phyloP scores from a whole-genome alignment of 1,284 basidiomycete species.

The Cutaneotrichosporon mucoides region DNA sequence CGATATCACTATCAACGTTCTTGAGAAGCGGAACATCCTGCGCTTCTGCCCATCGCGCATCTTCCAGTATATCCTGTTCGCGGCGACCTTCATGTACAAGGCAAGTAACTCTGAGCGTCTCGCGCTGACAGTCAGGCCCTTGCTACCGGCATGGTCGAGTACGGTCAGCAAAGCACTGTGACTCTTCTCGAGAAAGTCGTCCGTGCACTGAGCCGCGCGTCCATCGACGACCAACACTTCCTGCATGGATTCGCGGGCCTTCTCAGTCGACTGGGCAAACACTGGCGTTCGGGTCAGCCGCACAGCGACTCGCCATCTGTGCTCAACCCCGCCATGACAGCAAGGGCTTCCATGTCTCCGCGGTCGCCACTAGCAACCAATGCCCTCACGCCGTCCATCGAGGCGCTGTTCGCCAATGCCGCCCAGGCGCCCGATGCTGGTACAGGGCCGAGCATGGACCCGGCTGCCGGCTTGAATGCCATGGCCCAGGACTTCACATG shows the following conservation, averaged over 20 bases:
- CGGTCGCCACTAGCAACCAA: neutral
- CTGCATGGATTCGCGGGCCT: conserved; percentile 14
- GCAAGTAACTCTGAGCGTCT: neutral
- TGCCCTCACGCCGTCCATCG: neutral
- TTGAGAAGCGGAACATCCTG: conserved; percentile 10
- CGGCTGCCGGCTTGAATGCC: neutral
- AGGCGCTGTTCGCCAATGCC: neutral
- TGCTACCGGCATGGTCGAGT: conserved; percentile 16
- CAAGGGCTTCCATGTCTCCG: neutral
- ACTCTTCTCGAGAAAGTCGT: conserved; percentile 8
- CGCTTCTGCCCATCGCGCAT: conserved; percentile 10
- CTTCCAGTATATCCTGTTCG: conserved; percentile 18
- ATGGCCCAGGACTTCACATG: conserved; percentile 4
- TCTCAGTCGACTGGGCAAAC: conserved; percentile 12
- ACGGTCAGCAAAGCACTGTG: conserved; percentile 7
- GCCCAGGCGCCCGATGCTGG: too few species aligned
- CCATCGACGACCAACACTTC: conserved; percentile 17
- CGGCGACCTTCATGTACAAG: conserved; percentile 19
- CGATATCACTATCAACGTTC: conserved; percentile 11
- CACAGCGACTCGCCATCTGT: neutral
- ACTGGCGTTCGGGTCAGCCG: conserved; percentile 1
- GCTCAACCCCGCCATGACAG: neutral
- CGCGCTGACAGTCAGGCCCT: conserved; percentile 10
- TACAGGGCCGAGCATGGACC: too few species aligned
- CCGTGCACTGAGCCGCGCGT: conserved; percentile 5